Evolutionary conservation across 1,284 basidiomycete species (phyloP), one percentile per base, ranked within the genome.

Genomic region (Austroboletus novae-zelandiae): DNA sequence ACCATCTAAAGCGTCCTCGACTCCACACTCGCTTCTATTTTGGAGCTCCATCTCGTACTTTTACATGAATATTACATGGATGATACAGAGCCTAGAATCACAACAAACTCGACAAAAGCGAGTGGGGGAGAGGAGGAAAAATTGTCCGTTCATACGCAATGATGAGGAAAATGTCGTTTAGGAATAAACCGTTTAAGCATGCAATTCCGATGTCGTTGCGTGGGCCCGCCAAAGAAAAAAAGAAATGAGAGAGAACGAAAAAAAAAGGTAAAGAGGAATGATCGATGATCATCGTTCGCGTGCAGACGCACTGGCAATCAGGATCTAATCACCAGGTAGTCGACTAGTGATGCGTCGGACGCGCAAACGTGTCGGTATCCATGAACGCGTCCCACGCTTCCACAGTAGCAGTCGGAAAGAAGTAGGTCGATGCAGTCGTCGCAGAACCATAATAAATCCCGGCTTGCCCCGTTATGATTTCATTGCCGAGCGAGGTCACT

Each of bases 311-410:
- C 1, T 27, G 25, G 25, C 25, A 7, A 27, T 7, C 25, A 9
- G 5, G 8, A 9, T 27, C 6, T 27, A 27, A 27, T 7, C 25
- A 27, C 25, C 25, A 27, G 1, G 25, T 27, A 27, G 8, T 27
- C 6, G 8, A 9, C 25, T 27, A 27, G 25, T 6, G 25, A 27
- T 27, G 25, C 25, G 25, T 27, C 25, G 25, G 25, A 27, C 25
- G 25, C 25, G 25, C 25, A 9, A 7, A 23, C 25, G n/a, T 41
- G 10, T 50, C 55, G 7, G 65, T 64, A 5, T 52, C 53, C 1
- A 77, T 67, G 50, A 74, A 79, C 2, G 64, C 56, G 37, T 74
- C 64, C 84, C 84, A 87, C 2, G 81, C 79, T 10, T 74, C 74
- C 37, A 79, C 70, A 1, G 81, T 84, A 0, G 76, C 76, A 2